Base-by-base conservation (phyloP, 164 flowering plant genomes). In the Chloranthus sessilifolius region DNA sequence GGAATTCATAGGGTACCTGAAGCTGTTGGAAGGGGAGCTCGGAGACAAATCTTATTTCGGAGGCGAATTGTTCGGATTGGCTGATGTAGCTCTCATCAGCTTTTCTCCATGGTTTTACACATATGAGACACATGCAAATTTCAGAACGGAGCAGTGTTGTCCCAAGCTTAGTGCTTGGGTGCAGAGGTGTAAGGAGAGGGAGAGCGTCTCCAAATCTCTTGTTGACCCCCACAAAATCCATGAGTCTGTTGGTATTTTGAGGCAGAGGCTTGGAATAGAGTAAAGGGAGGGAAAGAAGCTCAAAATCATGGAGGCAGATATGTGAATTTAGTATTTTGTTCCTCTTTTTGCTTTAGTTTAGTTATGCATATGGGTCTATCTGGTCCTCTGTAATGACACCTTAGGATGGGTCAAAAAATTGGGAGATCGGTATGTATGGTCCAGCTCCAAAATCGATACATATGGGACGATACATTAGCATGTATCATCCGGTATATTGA, bases 41-140 rank as follows among this genome's bases (percentile, higher is more conserved):
- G 56, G 62, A 17, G 62, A 59, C 26, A 35, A 59, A 19, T 36
- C 55, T 5, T 59, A 22, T 21, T 59, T 59, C 6, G 62, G 56
- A 3, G 56, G 62, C 7, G 57, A 60, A 1, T 2, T 7, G 22
- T 21, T 60, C 1, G 63, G 57, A 8, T 60, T 35, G 12, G 3
- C 52, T 16, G 63, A 60, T 28, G 24, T 60, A 20, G 17, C 26
- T 0, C 29, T 60, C 2, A 20, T 52, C 12, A 31, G 52, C 16
- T 52, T 45, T 33, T 5, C 22, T 26, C 7, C 22, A 10, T 50
- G 56, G 50, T 42, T 59, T 34, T 33, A 50, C 27, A 9, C 49
- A 8, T 59, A 35, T 21, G 62, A 59, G 47, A 51, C 25, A 1
- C 19, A 30, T 11, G 56, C 50, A 20, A 43, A 26, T 4, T 59